Base-by-base conservation (phyloP, 2,329 filamentous ascomycete species). In the Dactylella cylindrospora region DNA sequence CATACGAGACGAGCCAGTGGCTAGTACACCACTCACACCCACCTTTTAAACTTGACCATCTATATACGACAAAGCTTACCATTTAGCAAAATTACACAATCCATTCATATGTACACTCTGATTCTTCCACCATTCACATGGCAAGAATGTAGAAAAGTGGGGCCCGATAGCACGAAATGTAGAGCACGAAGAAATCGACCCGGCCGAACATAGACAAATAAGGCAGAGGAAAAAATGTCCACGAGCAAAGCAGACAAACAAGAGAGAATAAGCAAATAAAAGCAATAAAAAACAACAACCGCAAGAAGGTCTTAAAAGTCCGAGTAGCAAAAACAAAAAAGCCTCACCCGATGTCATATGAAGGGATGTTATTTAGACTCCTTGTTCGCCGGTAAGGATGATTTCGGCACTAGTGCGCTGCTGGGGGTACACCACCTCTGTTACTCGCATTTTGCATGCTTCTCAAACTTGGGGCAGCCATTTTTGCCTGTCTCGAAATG, bases 81-180 rank as follows among this genome's bases (percentile, higher is more conserved):
- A 33, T 33, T 62, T 54, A 49, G 49, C 49, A 62, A 54, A 49
- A 54, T 46, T 46, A 32, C 23, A 29, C 36, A 47, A 49, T 25
- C 22, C 31, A 38, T 40, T 52, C 47, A 40, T 40, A 49, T 43
- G 38, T 46, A 20, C 29, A 46, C 35, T 54, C 39, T 44, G 50
- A 61, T 61, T 62, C n/a, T 62, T 54, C 57, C 57, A 54, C 57
- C 57, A 62, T 62, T 62, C 57, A 62, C 57, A 54, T 54, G 47
- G 45, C 36, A 39, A 9, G 20, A 32, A 32, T 32, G 3, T 40
- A 19, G 22, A 41, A 52, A 45, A 43, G 40, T 45, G 39, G 50
- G 50, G 50, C 50, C 40, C 47, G 38, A 22, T 17, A 25, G 15
- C 9, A 43, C 38, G 25, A 44, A 45, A 31, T 33, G n/a, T 36